Base-by-base conservation (phyloP, 2,329 filamentous ascomycete species). In the Sclerotinia sclerotiorum region DNA sequence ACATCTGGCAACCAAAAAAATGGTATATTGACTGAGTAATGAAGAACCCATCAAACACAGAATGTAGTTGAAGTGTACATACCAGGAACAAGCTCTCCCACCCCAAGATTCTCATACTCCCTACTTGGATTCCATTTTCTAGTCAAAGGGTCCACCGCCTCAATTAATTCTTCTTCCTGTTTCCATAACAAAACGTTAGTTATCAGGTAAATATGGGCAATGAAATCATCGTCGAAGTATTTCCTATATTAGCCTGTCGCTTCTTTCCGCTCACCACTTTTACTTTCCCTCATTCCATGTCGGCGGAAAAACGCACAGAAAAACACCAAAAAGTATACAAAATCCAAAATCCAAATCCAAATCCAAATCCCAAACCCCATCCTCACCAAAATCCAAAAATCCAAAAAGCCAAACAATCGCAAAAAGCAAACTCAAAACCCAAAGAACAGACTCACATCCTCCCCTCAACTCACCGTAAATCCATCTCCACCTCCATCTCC, bases 121-220 rank as follows among this genome's bases (percentile, higher is more conserved):
- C 80, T 77, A 3, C 77, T 74, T 0, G 84, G 84, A 29, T 79
- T 75, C 79, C 80, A 82, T 7, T 74, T 70, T 5, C 77, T 73
- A 17, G 76, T 76, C 21, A 79, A 72, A 0, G 81, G 81, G 35
- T 81, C 76, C 21, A 79, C 68, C 2, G 77, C 76, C 27, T 77
- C 77, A 21, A 79, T 77, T 1, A 84, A 70, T 71, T 86, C 84
- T 24, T 78, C 77, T 19, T 79, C 70, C 60, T 60, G 35, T 58
- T 35, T 7, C 19, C 54, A 17, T 29, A 39, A 13, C 1, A 21
- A 15, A 39, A 24, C 3, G 21, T 56, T 21, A 35, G 32, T 24
- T 13, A 39, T 7, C 32, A 8, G 7, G 2, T 0, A 19, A 17
- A 19, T 2, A 46, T 46, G 15, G 13, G 17, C 3, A 46, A 19